Base-by-base conservation (phyloP, 2,329 filamentous ascomycete species). In the Metarhizium rileyi region DNA sequence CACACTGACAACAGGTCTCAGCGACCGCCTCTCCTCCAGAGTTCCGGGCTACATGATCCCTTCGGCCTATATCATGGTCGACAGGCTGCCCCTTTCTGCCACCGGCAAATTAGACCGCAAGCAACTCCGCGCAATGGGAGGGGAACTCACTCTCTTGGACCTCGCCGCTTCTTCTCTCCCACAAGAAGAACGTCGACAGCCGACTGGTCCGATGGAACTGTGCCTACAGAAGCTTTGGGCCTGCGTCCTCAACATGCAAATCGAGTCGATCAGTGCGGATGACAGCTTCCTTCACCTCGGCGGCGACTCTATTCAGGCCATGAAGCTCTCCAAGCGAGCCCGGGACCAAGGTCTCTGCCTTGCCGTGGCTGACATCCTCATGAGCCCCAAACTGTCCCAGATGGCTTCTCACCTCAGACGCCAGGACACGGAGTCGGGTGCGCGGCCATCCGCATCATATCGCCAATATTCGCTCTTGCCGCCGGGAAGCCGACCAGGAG, bases 181-280 rank as follows among this genome's bases (percentile, higher is more conserved):
- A 36, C 35, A 16, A 16, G 33, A 26, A 43, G 50, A 20, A 46
- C 50, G 5, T 36, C 47, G 52, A 2, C 40, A 42, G 4, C 53
- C 56, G 3, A 36, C 48, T 12, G 52, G 50, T 0, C 47, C 47
- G 4, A 49, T 46, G 18, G 62, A 57, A 30, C 44, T 38, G 26
- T 35, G 27, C 45, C 56, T 56, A 47, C 59, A 57, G 33, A 20
- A 10, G 23, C 35, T 53, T 4, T 51, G 46, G 53, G 48, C 48
- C 2, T 14, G 46, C n/a, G 36, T 48, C 16, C 44, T 50, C 2
- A 35, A 33, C 25, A 22, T 53, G 7, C 20, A 48, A 14, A 9
- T 25, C 14, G 35, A 42, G 8, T 28, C 16, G 7, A 47, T 53
- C 10, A 33, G 35, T 4, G 44, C 48, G 14, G 51, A 55, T 38